A percentile compares a stretch with the other conserved stretches of the same genome.
These are phyloP conservation scores for Apiospora aurea DNA, from an alignment of 2,329 filamentous ascomycete species.

Conservation along the genomic window DNA sequence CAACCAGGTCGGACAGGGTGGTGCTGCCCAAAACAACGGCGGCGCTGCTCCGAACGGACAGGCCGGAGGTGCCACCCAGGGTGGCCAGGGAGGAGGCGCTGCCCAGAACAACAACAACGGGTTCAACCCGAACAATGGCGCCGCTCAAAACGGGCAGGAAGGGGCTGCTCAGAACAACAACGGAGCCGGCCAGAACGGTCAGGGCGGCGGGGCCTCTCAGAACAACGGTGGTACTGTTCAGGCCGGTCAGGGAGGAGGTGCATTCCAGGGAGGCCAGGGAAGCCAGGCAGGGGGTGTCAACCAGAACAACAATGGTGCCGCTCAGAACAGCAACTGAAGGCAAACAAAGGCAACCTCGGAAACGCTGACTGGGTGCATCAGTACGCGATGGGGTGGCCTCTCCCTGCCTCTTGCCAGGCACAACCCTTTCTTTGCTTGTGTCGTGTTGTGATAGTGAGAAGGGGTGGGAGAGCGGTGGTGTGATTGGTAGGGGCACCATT, in stretches of 20 bases:
- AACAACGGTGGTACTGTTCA: background rate
- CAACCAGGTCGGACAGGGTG: background rate
- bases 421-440: background rate
- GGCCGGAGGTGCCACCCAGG: background rate
- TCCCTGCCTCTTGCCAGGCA: background rate
- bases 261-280: background rate
- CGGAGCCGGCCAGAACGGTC: background rate
- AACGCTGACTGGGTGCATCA: background rate
- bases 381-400: too few species aligned
- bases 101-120: constrained; percentile 3
- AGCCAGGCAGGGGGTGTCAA: too few species aligned
- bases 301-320: too few species aligned
- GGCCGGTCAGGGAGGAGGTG: background rate
- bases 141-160: background rate
- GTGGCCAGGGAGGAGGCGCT: background rate
- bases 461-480: background rate
- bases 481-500: background rate
- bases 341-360: background rate
- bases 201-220: background rate
- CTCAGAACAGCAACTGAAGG: background rate
- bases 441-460: background rate
- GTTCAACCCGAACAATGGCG: background rate
- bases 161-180: background rate
- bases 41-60: background rate
- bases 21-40: background rate